These are phyloP conservation scores for Colletotrichum tofieldiae DNA, from an alignment of 2,329 filamentous ascomycete species.

Conservation along the genomic window DNA sequence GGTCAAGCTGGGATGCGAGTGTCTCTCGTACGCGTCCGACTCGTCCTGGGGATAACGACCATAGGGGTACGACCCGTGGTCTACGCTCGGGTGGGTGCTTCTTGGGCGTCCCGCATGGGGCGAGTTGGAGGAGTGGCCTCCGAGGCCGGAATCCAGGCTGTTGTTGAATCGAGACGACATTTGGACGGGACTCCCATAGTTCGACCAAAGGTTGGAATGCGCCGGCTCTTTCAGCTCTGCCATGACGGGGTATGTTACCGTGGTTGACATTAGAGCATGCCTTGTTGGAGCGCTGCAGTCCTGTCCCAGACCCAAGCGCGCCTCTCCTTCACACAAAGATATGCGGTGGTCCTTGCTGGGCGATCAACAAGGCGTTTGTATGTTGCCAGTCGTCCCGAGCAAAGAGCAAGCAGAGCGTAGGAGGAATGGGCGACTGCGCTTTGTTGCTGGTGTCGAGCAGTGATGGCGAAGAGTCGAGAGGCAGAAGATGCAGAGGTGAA, in stretches of 20 bases:
- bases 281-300: conserved; percentile 48
- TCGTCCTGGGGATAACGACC: conserved; percentile 70
- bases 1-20: conserved; percentile 63
- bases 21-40: conserved; percentile 68
- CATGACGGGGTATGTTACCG: conserved; percentile 74
- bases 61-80: conserved; percentile 68
- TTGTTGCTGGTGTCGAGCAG: conserved; percentile 20
- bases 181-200: conserved; percentile 70
- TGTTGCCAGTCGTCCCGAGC: conserved; percentile 14
- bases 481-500: conserved; percentile 45
- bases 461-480: conserved; percentile 34
- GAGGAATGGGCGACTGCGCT: conserved; percentile 1
- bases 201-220: conserved; percentile 72
- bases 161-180: conserved; percentile 67
- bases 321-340: conserved; percentile 41
- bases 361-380: conserved; percentile 32
- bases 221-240: conserved; percentile 75
- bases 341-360: conserved; percentile 28
- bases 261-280: conserved; percentile 74
- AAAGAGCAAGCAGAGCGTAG: conserved; percentile 7
- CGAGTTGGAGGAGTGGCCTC: conserved; percentile 61
- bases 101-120: conserved; percentile 66
- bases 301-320: conserved; percentile 41
- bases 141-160: conserved; percentile 65
- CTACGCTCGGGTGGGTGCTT: conserved; percentile 65